Evolutionary conservation across 352 stramenopile genomes (phyloP).

Genomic region (Pythium folliculosum): DNA sequence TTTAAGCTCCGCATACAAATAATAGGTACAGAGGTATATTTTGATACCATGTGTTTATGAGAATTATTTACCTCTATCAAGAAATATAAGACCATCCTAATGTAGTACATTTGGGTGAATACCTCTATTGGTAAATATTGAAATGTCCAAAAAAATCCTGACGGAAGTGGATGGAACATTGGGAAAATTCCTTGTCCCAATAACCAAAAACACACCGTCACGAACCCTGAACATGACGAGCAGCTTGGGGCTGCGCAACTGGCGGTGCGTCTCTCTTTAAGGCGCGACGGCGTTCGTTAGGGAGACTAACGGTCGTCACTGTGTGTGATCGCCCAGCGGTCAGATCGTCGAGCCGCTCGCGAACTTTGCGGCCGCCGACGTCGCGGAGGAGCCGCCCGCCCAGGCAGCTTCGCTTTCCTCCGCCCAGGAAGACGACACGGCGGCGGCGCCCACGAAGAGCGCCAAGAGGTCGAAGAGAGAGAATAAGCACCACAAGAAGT

Average conservation of each 20-base stretch:
- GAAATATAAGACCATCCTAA: too few relatives aligned
- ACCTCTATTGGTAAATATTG: too few relatives aligned
- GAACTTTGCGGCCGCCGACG: constrained; percentile 20
- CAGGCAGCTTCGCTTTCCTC: not conserved
- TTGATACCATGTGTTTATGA: too few relatives aligned
- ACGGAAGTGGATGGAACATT: too few relatives aligned
- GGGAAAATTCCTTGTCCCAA: too few relatives aligned
- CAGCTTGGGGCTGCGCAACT: constrained; percentile 38
- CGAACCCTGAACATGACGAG: not conserved
- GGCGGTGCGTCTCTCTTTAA: constrained; percentile 29
- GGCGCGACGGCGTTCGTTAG: too few relatives aligned
- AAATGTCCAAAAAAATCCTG: too few relatives aligned
- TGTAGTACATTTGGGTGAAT: too few relatives aligned
- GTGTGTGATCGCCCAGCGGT: constrained; percentile 18
- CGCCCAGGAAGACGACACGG: not conserved
- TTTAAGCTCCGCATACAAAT: too few relatives aligned
- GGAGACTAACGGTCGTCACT: not conserved
- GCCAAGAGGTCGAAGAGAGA: constrained; percentile 35
- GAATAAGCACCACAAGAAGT: constrained; percentile 31
- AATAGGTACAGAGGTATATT: too few relatives aligned
- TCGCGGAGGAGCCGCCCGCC: not conserved
- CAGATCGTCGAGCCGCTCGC: constrained; percentile 34
- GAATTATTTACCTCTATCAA: too few relatives aligned
- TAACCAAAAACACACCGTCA: not conserved
- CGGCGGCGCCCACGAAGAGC: not conserved